Base-by-base conservation (phyloP, 495 filamentous ascomycete species). In the Aspergillus diversus region DNA sequence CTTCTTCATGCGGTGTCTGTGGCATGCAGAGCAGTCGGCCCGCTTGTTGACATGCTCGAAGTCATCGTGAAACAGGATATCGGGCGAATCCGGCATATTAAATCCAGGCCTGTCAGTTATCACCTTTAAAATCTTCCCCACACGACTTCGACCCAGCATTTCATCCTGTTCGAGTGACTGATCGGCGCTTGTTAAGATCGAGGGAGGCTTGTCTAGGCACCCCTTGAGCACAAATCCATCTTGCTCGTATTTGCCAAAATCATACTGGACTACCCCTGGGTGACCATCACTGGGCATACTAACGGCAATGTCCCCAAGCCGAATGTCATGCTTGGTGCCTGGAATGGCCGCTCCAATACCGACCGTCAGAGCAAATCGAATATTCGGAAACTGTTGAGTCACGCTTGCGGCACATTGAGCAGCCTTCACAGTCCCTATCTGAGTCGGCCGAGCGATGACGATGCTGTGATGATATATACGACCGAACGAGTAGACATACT, bases 401-500 rank as follows among this genome's bases (percentile, higher is more conserved):
- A 59, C 57, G 4, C 42, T 49, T 13, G 57, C 57, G 16, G 57
- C 57, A 17, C 57, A 49, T 16, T 49, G 57, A 13, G 57, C 57
- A 6, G 57, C 42, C 47, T 59, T 59, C 27, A 59, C 57, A 8
- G 42, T 16, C 2, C 33, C 27, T 5, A 35, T 57, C 27, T 54
- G 16, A 33, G n/a, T 13, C 3, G 34, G 13, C 9, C 31, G 27
- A 17, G 47, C 62, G 49, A 73, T 51, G 8, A 81, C 76, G 8
- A 82, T 59, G 55, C 75, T 77, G 57, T 81, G 73, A 5, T 58
- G 60, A 0, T 69, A 68, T 46, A 78, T 73, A 27, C 61, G 69
- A 5, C 77, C 77, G 7, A 77, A 53, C 1, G 61, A 66, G 50
- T 77, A 79, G n/a, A 57, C 56, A 48, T 79, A 59, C 9, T 51